Evolutionary conservation across 2,329 filamentous ascomycete species (phyloP), one percentile per base, ranked within the genome.

Genomic region (Ceratocystis huliohia): DNA sequence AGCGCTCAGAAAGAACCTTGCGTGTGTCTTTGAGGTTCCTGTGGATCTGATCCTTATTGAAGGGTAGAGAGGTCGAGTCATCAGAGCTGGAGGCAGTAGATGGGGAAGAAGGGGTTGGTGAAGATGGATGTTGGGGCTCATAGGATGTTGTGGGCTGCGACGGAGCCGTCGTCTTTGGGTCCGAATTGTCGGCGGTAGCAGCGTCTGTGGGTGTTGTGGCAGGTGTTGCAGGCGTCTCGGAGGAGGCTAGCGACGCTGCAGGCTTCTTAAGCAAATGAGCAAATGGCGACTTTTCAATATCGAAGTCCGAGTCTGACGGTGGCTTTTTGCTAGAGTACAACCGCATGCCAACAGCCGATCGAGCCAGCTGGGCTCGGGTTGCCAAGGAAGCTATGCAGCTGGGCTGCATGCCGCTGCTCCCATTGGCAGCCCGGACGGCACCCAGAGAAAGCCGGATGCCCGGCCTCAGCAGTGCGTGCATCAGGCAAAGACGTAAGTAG

Each of bases 1-100:
- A 84, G 69, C 76, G 68, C 53, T 67, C 48, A 68, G 64, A 67
- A 73, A 75, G 65, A 76, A 75, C 46, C 69, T 73, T 68, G 15
- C 64, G 64, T 7, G 67, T 68, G 22, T 74, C 72, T 45, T 73
- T 74, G 50, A 77, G 30, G 10, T 72, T 71, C 70, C 70, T 73
- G 25, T 75, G 73, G 8, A 75, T 73, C 50, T 71, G 71, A 46
- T 75, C 73, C n/a, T 71, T 70, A 22, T 72, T 70, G 4, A 75
- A 74, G 5, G 75, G 75, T 13, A 77, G 72, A 61, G 73, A 70
- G 62, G 68, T 68, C 48, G 63, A 57, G 20, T 46, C 65, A 46
- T 30, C 69, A 68, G 65, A 61, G 22, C 63, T 17, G 69, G 69
- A 61, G n/a, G 65, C 61, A 13, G 66, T 53, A 3, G 67, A 65